Base-by-base conservation (phyloP, 495 filamentous ascomycete species). In the Pyronema omphalodes region DNA sequence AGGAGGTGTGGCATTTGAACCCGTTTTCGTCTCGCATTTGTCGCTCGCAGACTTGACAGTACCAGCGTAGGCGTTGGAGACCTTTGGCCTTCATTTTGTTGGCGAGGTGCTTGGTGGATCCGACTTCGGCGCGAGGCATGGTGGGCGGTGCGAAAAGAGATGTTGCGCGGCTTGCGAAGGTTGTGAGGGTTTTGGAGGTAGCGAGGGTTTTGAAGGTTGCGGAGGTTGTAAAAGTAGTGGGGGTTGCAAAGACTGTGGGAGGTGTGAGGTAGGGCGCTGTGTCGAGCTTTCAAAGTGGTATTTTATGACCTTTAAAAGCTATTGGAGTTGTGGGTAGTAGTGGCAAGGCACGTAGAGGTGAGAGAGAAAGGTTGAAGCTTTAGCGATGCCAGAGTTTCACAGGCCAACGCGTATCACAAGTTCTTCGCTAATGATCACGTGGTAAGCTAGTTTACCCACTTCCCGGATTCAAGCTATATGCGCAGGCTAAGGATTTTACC, bases 111-210 rank as follows among this genome's bases (percentile, higher is more conserved):
- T 96, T 96, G 3, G 79, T 85, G 33, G 77, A 80, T 19, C 91
- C 93, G 17, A 84, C 79, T 72, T 96, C 91, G 55, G 93, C 93
- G 70, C 81, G 81, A 52, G 83, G 83, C 93, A 96, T 98, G n/a
- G 62, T 83, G 71, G 56, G 50, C 19, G 37, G 41, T 47, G 39
- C 7, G 54, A 36, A 23, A 1, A 17, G 35, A 9, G 54, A 0
- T 9, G 9, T 52, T 17, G 49, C 17, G 33, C n/a, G 37, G 35
- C 14, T 15, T 52, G 29, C 15, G 9, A 23, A 40, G 33, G 49
- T 15, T 9, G 12, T 9, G 49, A 9, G 9, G 18, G 29, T 51
- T 19, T 51, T 36, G 49, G 9, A 36, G 35, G 29, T 35, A 18
- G 49, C 12, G 49, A 14, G n/a, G n/a, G n/a, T n/a, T n/a, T n/a